Percentiles rank a stretch among this genome's conserved stretches.
phyloP scores from a whole-genome alignment of 305 asterid genomes.

The Solanum chacoense region DNA sequence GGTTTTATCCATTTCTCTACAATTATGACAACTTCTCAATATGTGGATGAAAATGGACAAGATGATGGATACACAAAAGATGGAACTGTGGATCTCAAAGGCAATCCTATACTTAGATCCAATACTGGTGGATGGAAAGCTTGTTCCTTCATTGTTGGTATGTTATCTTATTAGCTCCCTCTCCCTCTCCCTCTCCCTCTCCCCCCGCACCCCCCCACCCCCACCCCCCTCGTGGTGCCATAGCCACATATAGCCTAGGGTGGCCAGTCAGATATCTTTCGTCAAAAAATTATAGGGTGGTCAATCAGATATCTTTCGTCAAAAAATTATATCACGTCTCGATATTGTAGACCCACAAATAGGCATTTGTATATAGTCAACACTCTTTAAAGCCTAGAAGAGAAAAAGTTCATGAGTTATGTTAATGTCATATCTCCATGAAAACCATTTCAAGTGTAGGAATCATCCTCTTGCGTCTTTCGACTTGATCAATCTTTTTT shows the following conservation, averaged over 20 bases:
- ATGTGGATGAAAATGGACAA: constrained; percentile 24
- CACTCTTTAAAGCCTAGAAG: neutral
- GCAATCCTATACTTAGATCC: constrained; percentile 67
- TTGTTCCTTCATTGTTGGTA: constrained; percentile 76
- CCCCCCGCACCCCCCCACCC: too few species aligned
- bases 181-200: neutral
- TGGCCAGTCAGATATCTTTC: too few species aligned
- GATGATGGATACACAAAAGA: constrained; percentile 60
- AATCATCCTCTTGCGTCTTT: too few species aligned
- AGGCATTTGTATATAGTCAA: neutral
- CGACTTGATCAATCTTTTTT: neutral
- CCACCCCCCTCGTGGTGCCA: accelerated
- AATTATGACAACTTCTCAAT: constrained; percentile 6
- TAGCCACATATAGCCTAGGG: neutral
- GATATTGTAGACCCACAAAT: neutral
- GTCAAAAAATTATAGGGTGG: neutral
- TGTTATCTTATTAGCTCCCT: neutral
- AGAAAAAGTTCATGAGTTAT: neutral
- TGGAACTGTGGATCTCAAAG: constrained; percentile 79
- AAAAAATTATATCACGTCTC: neutral
- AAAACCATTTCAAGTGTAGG: neutral
- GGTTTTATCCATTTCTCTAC: neutral
- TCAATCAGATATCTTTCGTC: too few species aligned
- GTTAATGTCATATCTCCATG: neutral
- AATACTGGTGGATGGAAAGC: constrained; percentile 90